Evolutionary conservation across 208 protist genomes (phyloP).

Genomic region (Crithidia sp.): DNA sequence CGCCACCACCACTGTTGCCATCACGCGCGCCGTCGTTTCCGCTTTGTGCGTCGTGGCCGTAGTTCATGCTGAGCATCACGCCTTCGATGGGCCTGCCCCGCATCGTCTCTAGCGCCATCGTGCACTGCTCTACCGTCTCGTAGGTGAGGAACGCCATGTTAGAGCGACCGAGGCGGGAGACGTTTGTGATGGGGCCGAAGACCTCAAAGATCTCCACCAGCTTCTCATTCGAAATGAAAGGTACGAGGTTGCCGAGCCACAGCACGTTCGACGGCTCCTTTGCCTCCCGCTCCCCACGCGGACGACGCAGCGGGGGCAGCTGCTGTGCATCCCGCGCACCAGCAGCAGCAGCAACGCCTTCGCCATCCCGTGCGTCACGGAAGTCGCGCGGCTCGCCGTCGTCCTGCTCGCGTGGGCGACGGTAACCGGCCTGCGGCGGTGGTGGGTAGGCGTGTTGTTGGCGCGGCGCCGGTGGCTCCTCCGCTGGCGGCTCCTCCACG

Average conservation of each 20-base stretch:
- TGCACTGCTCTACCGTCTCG: conserved; percentile 83
- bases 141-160: conserved; percentile 90
- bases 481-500: conserved; percentile 24
- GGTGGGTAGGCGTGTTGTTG: conserved; percentile 2
- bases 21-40: conserved; percentile 4
- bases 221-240: conserved; percentile 67
- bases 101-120: conserved; percentile 82
- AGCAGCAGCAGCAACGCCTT: neutral
- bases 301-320: conserved; percentile 42
- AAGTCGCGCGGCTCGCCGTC: conserved; percentile 23
- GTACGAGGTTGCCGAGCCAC: conserved; percentile 80
- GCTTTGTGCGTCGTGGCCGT: conserved; percentile 67
- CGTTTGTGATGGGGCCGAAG: conserved; percentile 68
- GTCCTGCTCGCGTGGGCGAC: conserved; percentile 21
- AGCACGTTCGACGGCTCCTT: conserved; percentile 82
- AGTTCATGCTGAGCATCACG: conserved; percentile 83
- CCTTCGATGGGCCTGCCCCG: conserved; percentile 66
- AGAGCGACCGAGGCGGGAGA: conserved; percentile 69
- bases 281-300: conserved; percentile 57
- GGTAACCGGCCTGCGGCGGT: conserved; percentile 9
- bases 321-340: neutral
- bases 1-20: conserved; percentile 9
- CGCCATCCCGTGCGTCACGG: conserved; percentile 18
- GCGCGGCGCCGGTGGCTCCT: conserved; percentile 20
- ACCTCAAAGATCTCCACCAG: conserved; percentile 81